A percentile compares a stretch with the other conserved stretches of the same genome.
phyloP scores from a whole-genome alignment of 768 basidiomycete genomes.

The Psilocybe cubensis region DNA sequence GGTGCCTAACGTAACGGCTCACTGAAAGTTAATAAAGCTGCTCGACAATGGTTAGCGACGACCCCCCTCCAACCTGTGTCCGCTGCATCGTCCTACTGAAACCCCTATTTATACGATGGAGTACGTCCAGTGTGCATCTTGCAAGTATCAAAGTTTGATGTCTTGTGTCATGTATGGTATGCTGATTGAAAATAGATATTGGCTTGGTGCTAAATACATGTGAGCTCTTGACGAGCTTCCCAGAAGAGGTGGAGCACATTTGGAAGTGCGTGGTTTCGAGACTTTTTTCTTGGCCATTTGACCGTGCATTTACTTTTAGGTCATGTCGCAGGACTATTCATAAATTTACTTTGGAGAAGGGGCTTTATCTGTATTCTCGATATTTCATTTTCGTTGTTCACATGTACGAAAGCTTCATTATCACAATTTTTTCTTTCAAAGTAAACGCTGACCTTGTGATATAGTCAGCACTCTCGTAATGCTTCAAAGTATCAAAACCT shows the following conservation, averaged over 20 bases:
- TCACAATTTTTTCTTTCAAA: not conserved
- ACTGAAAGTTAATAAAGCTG: not conserved
- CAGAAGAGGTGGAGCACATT: slow-evolving; percentile 11
- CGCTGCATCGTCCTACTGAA: not conserved
- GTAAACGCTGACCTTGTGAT: not conserved
- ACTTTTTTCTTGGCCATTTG: not conserved
- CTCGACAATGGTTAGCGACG: not conserved
- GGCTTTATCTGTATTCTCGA: slow-evolving; percentile 7
- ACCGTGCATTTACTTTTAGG: not conserved
- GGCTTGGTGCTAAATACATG: slow-evolving; percentile 4
- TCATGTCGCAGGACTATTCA: not conserved
- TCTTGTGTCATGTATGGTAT: not conserved
- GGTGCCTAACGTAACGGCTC: not conserved
- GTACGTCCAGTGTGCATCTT: slow-evolving; percentile 6
- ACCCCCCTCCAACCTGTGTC: not conserved
- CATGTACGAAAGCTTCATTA: not conserved
- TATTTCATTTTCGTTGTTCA: slow-evolving; percentile 10
- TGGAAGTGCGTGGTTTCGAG: slow-evolving; percentile 4
- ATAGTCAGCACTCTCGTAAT: slow-evolving; percentile 2
- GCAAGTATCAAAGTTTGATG: not conserved
- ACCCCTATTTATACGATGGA: not conserved
- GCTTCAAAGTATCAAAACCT: not conserved
- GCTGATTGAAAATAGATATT: not conserved
- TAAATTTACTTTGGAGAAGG: not conserved
- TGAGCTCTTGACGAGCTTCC: slow-evolving; percentile 3